These are phyloP conservation scores for Sporothrix protearum DNA, from an alignment of 2,329 filamentous ascomycete species.

Conservation along the genomic window DNA sequence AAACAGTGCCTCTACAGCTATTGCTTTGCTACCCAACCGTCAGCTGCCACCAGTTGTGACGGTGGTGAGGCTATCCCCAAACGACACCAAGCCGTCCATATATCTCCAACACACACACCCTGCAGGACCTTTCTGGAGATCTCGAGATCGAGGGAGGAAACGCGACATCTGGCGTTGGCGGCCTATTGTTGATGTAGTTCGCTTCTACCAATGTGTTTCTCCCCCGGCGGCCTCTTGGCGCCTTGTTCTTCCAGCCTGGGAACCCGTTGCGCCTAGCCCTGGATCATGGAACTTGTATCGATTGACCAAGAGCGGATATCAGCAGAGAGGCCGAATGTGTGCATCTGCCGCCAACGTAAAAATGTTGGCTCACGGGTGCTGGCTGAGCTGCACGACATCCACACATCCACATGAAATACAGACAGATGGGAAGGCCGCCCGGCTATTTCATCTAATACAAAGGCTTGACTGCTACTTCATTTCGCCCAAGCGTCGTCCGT, in stretches of 20 bases:
- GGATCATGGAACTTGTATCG: not conserved
- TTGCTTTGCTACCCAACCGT: not conserved
- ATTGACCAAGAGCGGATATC: not conserved
- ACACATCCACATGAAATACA: not conserved
- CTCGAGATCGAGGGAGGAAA: not conserved
- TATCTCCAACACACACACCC: not conserved
- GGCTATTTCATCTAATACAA: not conserved
- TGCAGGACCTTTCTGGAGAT: not conserved
- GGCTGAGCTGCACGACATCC: constrained; percentile 5
- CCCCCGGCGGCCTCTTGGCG: not conserved
- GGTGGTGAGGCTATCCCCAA: constrained; percentile 5
- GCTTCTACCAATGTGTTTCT: not conserved
- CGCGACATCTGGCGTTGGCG: not conserved
- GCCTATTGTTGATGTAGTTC: not conserved
- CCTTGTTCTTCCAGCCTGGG: not conserved
- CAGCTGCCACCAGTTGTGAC: constrained; percentile 14
- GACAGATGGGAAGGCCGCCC: not conserved
- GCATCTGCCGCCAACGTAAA: constrained; percentile 8
- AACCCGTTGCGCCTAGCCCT: not conserved
- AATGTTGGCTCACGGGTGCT: not conserved
- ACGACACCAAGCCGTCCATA: not conserved
- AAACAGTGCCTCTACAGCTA: not conserved
- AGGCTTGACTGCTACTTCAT: not conserved
- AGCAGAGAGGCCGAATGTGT: not conserved
- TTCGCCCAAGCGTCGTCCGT: not conserved